Evolutionary conservation across 345 rosid genomes (phyloP), one percentile per base, ranked within the genome.

Genomic region (Arabidopsis arenosa): DNA sequence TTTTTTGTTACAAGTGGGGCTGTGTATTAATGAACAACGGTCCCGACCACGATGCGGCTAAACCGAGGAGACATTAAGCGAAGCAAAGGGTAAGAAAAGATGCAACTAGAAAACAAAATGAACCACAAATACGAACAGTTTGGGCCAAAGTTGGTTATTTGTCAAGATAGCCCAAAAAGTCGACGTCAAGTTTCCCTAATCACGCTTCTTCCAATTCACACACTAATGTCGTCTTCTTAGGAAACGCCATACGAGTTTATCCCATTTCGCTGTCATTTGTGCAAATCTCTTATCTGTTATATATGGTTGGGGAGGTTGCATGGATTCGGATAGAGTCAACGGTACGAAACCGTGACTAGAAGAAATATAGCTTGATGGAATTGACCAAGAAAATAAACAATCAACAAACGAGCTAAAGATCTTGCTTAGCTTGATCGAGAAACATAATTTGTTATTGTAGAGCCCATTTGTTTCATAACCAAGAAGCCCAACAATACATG

Each of bases 91-190:
- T 32, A 53, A 47, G 57, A 15, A 74, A 36, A 45, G 10, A 47
- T 66, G 43, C 33, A 57, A 66, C 43, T 57, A 75, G 59, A 57
- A 58, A 66, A 57, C 73, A 57, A 48, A 37, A 72, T 23, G 47
- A 21, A 48, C 57, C 36, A 45, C n/a, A 47, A 55, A 44, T 1
- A 12, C 44, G 60, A 58, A 51, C 53, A 62, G 8, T 54, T 70
- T 77, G 75, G 71, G 71, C 80, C 75, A 70, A 70, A 55, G 72
- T 63, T 60, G 14, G 66, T 18, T 62, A 44, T 70, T 26, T 76
- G 75, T 70, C 66, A 70, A 18, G 21, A 77, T 48, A 36, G 71
- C 80, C 71, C 66, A 63, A 68, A 55, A 68, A 45, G 75, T 77
- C 80, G 1, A 63, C 65, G 45, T 77, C 75, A 63, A 47, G 12